Percentiles rank a stretch among this genome's conserved stretches.
Conservation (phyloP, 352 stramenopile species). For the Phytophthora agathidicida region DNA sequence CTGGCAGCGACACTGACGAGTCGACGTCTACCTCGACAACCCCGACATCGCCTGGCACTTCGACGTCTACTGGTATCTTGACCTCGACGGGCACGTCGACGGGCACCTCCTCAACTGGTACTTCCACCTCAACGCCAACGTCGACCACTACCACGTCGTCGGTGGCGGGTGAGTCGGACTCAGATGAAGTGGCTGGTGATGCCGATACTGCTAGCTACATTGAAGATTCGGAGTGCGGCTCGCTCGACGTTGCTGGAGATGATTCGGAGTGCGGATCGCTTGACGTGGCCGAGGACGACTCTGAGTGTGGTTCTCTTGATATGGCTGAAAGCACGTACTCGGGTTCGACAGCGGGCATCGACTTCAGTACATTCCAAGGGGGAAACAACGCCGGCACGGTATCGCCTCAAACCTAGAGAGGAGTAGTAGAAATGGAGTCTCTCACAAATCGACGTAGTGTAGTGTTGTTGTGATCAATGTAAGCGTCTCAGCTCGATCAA, state of each 20-base stretch:
- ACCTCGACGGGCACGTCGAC: constrained; percentile 5
- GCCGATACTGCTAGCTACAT: constrained; percentile 24
- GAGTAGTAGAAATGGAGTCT: no score
- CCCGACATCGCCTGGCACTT: constrained; percentile 9
- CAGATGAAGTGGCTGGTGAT: constrained; percentile 26
- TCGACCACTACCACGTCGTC: constrained; percentile 17
- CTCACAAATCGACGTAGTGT: no score
- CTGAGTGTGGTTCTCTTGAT: no score
- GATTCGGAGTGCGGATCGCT: no score
- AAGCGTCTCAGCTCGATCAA: no score
- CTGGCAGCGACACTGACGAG: constrained; percentile 21
- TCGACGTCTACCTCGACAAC: constrained; percentile 11
- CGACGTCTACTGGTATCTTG: constrained; percentile 11
- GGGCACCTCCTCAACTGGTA: constrained; percentile 3
- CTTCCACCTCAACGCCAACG: constrained; percentile 15
- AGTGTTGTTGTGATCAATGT: no score
- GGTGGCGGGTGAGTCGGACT: constrained; percentile 19
- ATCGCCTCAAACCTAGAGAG: no score
- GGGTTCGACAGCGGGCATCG: no score
- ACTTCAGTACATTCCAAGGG: constrained; percentile 11
- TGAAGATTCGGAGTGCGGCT: constrained; percentile 28
- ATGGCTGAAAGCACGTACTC: no score
- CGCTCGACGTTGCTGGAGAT: constrained; percentile 10
- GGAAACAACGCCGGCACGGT: background rate
- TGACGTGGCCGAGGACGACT: no score